Evolutionary conservation across 139 green algal species (phyloP).

Genomic region (Haematococcus lacustris): DNA sequence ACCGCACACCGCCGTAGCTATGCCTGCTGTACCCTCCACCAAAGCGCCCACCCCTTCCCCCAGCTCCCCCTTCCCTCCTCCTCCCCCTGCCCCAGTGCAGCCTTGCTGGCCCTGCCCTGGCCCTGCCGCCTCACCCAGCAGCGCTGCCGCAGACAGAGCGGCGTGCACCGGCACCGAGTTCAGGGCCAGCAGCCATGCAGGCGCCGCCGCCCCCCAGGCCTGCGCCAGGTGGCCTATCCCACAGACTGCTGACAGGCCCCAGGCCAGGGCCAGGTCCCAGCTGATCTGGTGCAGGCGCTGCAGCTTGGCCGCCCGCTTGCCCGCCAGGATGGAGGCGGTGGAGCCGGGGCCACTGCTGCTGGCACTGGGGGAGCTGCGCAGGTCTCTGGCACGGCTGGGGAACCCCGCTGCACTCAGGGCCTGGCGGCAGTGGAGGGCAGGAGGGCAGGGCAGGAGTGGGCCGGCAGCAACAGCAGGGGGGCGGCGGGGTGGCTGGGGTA

Average conservation of each 20-base stretch:
- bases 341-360: too few species aligned
- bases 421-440: too few species aligned
- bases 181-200: slow-evolving; percentile 55
- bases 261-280: slow-evolving; percentile 58
- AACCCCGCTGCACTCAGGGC: too few species aligned
- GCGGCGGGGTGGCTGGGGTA: too few species aligned
- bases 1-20: too few species aligned
- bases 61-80: not conserved
- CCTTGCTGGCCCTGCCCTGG: too few species aligned
- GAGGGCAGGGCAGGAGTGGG: too few species aligned
- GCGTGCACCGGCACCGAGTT: slow-evolving; percentile 61
- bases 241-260: slow-evolving; percentile 68
- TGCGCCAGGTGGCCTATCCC: slow-evolving; percentile 69
- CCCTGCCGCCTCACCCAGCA: slow-evolving; percentile 72
- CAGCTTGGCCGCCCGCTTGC: slow-evolving; percentile 56
- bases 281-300: slow-evolving; percentile 7
- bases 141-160: slow-evolving; percentile 62
- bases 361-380: too few species aligned
- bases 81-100: not conserved
- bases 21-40: too few species aligned
- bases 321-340: too few species aligned
- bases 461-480: too few species aligned
- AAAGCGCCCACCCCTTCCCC: not conserved
- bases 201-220: slow-evolving; percentile 35
- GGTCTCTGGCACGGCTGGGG: too few species aligned